These are phyloP conservation scores for Candida ortonii DNA, from an alignment of 805 yeast genomes.

Conservation along the genomic window DNA sequence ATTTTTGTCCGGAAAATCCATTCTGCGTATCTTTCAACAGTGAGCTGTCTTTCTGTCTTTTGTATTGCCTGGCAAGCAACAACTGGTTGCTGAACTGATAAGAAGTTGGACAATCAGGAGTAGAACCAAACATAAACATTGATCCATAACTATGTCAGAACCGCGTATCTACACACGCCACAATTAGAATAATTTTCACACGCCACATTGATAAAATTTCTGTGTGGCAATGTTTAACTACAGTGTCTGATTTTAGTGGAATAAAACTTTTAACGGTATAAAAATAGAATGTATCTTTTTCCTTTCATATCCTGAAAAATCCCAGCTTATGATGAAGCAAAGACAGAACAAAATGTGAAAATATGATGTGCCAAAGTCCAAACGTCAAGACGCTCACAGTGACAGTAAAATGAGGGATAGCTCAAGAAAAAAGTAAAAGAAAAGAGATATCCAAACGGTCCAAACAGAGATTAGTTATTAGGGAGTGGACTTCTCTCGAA, in stretches of 20 bases:
- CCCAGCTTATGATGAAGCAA: constrained; percentile 3
- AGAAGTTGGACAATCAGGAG: too few relatives aligned
- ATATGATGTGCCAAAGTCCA: constrained; percentile 3
- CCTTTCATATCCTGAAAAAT: constrained; percentile 1
- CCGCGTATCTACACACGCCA: too few relatives aligned
- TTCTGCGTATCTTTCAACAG: too few relatives aligned
- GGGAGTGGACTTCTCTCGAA: constrained; percentile 9
- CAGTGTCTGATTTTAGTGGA: constrained; percentile 1
- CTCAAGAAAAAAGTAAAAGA: constrained; percentile 8
- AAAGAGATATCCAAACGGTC: constrained; percentile 8
- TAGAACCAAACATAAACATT: too few relatives aligned
- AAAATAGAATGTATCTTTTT: constrained; percentile 7
- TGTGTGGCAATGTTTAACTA: neutral
- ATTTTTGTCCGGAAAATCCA: too few relatives aligned
- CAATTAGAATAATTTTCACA: too few relatives aligned
- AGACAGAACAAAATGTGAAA: neutral
- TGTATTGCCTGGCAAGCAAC: too few relatives aligned
- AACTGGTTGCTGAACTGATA: too few relatives aligned
- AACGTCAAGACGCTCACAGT: constrained; percentile 4
- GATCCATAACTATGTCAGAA: too few relatives aligned
- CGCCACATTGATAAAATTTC: too few relatives aligned
- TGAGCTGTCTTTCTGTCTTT: too few relatives aligned
- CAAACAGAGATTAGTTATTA: constrained; percentile 17
- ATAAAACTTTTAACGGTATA: constrained; percentile 8
- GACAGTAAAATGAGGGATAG: constrained; percentile 5